phyloP scores from a whole-genome alignment of 1,284 basidiomycete species.

The Cryptococcus wingfieldii region DNA sequence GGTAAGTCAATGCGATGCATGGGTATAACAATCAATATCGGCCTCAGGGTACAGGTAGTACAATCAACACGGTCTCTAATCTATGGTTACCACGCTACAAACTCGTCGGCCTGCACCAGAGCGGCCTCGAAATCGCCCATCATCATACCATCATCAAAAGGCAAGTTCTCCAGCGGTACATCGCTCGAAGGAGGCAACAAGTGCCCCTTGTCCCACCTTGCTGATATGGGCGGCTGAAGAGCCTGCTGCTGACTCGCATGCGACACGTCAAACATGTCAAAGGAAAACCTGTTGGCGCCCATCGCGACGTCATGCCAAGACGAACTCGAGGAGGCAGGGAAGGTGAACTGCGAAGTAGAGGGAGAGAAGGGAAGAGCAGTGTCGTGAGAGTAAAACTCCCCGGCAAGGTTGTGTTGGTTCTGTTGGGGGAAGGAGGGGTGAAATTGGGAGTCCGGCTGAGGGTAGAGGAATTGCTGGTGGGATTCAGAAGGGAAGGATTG shows the following conservation, averaged over 20 bases:
- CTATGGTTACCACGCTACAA: neutral
- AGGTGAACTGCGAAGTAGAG: slow-evolving; percentile 5
- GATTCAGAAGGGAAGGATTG: neutral
- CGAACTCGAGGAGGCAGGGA: neutral
- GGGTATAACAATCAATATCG: neutral
- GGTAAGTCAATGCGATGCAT: slow-evolving; percentile 1
- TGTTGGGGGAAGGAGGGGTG: slow-evolving; percentile 3
- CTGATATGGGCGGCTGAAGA: slow-evolving; percentile 1
- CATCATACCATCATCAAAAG: slow-evolving; percentile 15
- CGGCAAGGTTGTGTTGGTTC: neutral
- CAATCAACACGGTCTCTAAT: neutral
- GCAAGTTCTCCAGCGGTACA: slow-evolving; percentile 17
- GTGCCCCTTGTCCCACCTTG: slow-evolving; percentile 8
- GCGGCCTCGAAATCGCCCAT: slow-evolving; percentile 21
- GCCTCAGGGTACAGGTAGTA: neutral
- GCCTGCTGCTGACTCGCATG: neutral
- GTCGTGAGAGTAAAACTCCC: slow-evolving; percentile 22
- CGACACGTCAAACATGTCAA: neutral
- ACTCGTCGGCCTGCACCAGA: slow-evolving; percentile 26
- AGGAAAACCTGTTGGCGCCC: neutral
- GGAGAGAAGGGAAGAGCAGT: slow-evolving; percentile 32
- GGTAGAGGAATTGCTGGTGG: slow-evolving; percentile 6
- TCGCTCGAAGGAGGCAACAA: slow-evolving; percentile 16
- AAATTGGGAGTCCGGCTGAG: slow-evolving; percentile 9
- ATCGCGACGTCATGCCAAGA: neutral